These are phyloP conservation scores for Pyrenophora seminiperda DNA, from an alignment of 2,329 filamentous ascomycete genomes.

Conservation along the genomic window DNA sequence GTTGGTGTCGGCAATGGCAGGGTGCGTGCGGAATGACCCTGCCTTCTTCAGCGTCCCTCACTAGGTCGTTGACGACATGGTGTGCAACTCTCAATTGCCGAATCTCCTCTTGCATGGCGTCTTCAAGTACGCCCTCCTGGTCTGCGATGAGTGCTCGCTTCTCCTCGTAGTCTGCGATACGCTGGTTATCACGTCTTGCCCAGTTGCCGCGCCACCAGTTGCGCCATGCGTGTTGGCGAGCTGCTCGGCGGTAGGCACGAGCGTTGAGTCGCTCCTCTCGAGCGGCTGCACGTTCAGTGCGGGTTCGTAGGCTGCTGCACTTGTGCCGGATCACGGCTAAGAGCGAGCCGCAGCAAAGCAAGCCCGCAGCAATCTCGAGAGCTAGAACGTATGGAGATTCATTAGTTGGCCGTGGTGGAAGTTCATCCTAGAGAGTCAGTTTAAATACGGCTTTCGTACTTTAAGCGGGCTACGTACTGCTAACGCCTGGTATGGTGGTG, in stretches of 20 bases:
- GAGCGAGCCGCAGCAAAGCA: slow-evolving; percentile 53
- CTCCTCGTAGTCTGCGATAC: slow-evolving; percentile 56
- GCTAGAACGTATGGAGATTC: slow-evolving; percentile 45
- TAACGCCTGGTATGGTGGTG: slow-evolving; percentile 18
- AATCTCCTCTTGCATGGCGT: slow-evolving; percentile 53
- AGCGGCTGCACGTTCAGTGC: slow-evolving; percentile 59
- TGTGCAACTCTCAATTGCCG: slow-evolving; percentile 58
- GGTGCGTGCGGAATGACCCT: slow-evolving; percentile 14
- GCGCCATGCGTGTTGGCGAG: slow-evolving; percentile 57
- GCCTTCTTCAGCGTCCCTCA: slow-evolving; percentile 49
- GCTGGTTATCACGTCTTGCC: slow-evolving; percentile 36
- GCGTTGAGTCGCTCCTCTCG: slow-evolving; percentile 60
- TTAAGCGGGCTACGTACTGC: slow-evolving; percentile 10
- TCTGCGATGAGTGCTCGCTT: slow-evolving; percentile 56
- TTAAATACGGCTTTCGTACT: background rate
- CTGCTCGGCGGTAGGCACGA: slow-evolving; percentile 59
- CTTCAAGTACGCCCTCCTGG: slow-evolving; percentile 54
- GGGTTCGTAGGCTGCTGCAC: slow-evolving; percentile 56
- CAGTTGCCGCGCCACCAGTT: slow-evolving; percentile 56
- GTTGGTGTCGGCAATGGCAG: slow-evolving; percentile 29
- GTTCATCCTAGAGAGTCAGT: slow-evolving; percentile 12
- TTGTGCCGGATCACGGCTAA: slow-evolving; percentile 54
- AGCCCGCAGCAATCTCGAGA: slow-evolving; percentile 51
- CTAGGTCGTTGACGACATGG: slow-evolving; percentile 57
- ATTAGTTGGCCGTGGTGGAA: slow-evolving; percentile 32